Percentiles rank a stretch among this genome's conserved stretches.
Evolutionary conservation across 2,329 filamentous ascomycete genomes (phyloP).

Genomic region (Stagonosporopsis chrysanthemi): DNA sequence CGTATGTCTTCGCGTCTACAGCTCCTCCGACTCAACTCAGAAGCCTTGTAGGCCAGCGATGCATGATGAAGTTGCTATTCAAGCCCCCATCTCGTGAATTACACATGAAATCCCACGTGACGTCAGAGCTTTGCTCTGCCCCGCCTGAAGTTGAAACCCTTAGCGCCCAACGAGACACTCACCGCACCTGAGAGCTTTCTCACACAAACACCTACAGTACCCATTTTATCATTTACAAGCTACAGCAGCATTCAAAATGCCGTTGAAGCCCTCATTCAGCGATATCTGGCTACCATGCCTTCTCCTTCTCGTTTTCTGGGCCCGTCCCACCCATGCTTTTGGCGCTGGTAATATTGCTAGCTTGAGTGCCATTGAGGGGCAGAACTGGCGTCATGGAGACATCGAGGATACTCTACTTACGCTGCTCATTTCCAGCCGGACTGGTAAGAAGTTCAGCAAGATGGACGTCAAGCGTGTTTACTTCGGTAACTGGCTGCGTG

Average conservation of each 20-base stretch:
- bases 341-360: constrained; percentile 89
- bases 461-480: constrained; percentile 88
- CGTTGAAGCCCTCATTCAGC: constrained; percentile 38
- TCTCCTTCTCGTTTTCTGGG: constrained; percentile 68
- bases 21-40: not conserved
- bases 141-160: constrained; percentile 20
- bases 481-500: constrained; percentile 94
- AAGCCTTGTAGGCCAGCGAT: not conserved
- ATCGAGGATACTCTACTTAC: constrained; percentile 89
- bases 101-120: constrained; percentile 18
- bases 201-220: constrained; percentile 10
- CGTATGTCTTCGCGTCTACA: not conserved
- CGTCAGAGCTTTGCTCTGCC: constrained; percentile 14
- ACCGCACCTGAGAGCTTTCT: constrained; percentile 15
- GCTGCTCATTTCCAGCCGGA: constrained; percentile 69
- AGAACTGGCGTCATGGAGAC: constrained; percentile 75
- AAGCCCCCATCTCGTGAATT: not conserved
- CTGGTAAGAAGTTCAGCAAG: constrained; percentile 85
- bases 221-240: constrained; percentile 1
- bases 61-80: not conserved
- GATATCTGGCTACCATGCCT: constrained; percentile 51
- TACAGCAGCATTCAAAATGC: constrained; percentile 26
- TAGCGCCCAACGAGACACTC: constrained; percentile 7
- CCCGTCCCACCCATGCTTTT: constrained; percentile 76
- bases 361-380: constrained; percentile 79